Conservation (phyloP, 2,329 filamentous ascomycete species). For the Podosphaera xanthii region DNA sequence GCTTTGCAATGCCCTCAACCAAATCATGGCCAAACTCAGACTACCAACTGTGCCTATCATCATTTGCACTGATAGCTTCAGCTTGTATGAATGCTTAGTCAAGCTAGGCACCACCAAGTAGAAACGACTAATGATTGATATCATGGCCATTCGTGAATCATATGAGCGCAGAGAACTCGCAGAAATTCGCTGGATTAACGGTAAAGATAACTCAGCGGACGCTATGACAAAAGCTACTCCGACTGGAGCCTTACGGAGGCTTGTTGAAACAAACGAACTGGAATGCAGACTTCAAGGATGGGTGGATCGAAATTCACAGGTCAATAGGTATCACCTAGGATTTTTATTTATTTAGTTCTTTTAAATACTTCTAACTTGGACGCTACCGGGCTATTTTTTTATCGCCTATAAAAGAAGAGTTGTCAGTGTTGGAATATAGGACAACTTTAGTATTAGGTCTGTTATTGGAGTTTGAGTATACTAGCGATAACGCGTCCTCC, state of each 20-base stretch:
- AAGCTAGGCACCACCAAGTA: no score
- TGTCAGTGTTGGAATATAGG: no score
- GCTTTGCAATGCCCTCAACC: neutral
- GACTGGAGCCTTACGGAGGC: neutral
- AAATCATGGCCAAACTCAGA: neutral
- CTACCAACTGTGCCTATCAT: neutral
- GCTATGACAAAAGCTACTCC: neutral
- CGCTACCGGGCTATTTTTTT: no score
- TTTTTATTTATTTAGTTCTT: no score
- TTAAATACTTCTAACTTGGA: no score
- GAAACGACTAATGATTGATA: neutral
- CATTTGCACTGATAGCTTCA: neutral
- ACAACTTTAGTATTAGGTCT: no score
- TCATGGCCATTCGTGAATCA: neutral
- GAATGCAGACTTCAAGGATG: neutral
- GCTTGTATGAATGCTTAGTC: no score
- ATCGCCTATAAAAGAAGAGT: no score
- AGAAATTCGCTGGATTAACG: neutral
- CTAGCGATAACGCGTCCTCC: no score
- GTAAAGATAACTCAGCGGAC: neutral
- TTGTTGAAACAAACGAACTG: no score
- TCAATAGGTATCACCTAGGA: no score
- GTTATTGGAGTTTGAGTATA: no score
- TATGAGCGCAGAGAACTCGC: neutral
- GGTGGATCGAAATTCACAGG: neutral